Evolutionary conservation across 192 early-diverging fungal genomes (phyloP).

Genomic region (Backusella parvicylindrica): DNA sequence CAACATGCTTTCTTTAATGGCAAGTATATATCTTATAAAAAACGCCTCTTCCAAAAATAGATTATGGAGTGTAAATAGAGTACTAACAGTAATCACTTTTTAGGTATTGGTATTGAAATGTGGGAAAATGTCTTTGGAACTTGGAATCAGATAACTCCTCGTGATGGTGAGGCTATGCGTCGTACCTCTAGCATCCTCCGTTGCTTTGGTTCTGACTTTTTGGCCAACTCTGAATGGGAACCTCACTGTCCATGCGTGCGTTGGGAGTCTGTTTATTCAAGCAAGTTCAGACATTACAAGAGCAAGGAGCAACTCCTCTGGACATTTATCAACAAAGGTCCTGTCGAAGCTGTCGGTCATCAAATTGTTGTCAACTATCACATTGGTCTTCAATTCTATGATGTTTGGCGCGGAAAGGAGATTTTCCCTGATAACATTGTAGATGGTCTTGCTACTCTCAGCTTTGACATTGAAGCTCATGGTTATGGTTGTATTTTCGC

Average conservation of each 20-base stretch:
- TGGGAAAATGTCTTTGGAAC: constrained; percentile 29
- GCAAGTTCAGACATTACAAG: background rate
- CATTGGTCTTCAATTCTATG: constrained; percentile 22
- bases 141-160: constrained; percentile 19
- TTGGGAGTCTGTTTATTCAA: constrained; percentile 15
- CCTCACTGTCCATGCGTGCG: constrained; percentile 20
- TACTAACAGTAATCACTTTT: background rate
- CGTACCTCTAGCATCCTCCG: constrained; percentile 16
- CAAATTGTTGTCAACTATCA: constrained; percentile 23
- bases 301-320: constrained; percentile 3
- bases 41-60: background rate
- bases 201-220: constrained; percentile 18
- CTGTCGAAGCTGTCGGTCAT: constrained; percentile 12
- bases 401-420: constrained; percentile 20
- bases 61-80: background rate
- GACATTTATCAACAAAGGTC: constrained; percentile 21
- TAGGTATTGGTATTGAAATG: constrained; percentile 25
- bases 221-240: constrained; percentile 17
- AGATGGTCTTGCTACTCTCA: constrained; percentile 20
- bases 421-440: constrained; percentile 18
- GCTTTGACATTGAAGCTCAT: constrained; percentile 22
- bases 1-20: constrained; percentile 24
- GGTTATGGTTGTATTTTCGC: constrained; percentile 26
- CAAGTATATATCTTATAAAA: background rate
- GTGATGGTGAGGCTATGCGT: constrained; percentile 19